phyloP scores from a whole-genome alignment of 306 rosid species.

The Dalbergia cochinchinensis region DNA sequence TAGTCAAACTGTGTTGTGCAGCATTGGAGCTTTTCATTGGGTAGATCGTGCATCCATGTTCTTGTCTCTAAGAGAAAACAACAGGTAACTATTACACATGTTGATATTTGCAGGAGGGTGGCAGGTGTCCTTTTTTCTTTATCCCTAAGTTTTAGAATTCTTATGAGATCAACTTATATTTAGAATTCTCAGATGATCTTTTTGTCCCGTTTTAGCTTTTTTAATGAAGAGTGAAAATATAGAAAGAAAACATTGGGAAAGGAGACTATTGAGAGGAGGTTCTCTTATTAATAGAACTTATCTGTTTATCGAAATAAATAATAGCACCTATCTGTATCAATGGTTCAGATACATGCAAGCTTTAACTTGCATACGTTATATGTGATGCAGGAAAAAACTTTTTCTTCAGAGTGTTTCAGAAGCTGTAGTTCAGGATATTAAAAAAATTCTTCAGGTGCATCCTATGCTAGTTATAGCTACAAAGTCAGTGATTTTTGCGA shows the following conservation, averaged over 20 bases:
- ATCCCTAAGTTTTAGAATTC: not conserved
- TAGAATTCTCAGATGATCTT: conserved; percentile 29
- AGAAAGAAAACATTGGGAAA: conserved; percentile 21
- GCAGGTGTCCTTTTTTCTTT: conserved; percentile 4
- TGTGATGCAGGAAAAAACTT: conserved; percentile 69
- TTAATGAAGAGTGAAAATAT: conserved; percentile 25
- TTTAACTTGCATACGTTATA: conserved; percentile 39
- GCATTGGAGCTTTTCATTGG: conserved; percentile 98
- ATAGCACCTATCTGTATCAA: not conserved
- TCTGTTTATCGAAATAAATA: not conserved
- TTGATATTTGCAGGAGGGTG: conserved; percentile 31
- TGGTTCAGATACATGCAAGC: conserved; percentile 33
- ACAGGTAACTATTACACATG: conserved; percentile 57
- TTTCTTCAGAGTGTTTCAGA: conserved; percentile 76
- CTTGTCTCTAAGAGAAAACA: conserved; percentile 57
- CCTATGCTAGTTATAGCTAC: conserved; percentile 85
- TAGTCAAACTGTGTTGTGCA: conserved; percentile 49
- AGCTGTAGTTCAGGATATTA: conserved; percentile 79
- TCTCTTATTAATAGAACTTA: conserved; percentile 4
- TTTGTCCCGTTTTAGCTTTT: conserved; percentile 12
- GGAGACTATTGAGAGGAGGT: conserved; percentile 14
- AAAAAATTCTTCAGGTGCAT: conserved; percentile 75
- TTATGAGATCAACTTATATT: conserved; percentile 27
- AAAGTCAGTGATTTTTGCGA: conserved; percentile 71
- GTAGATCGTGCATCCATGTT: conserved; percentile 80